A percentile compares a stretch with the other conserved stretches of the same genome.
Conservation (phyloP, 2,329 filamentous ascomycete genomes). For the Rhinocladiella similis region DNA sequence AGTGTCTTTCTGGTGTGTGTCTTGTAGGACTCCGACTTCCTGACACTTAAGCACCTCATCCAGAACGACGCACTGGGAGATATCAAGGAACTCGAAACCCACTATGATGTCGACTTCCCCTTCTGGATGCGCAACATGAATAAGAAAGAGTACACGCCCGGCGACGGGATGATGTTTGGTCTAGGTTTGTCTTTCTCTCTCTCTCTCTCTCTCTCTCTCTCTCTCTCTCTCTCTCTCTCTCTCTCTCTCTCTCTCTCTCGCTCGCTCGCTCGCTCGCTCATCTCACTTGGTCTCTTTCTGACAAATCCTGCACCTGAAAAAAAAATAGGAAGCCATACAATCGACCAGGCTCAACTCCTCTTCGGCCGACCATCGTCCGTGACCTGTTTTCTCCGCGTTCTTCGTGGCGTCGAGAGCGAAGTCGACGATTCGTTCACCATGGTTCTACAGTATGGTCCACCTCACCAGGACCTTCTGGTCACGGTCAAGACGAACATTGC, state of each 20-base stretch:
- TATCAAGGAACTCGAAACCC: constrained; percentile 72
- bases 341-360: constrained; percentile 71
- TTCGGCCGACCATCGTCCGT: constrained; percentile 68
- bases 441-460: constrained; percentile 65
- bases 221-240: not conserved
- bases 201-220: not conserved
- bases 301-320: no score
- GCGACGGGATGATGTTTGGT: constrained; percentile 70
- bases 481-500: constrained; percentile 69
- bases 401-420: constrained; percentile 58
- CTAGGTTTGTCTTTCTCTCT: constrained; percentile 51
- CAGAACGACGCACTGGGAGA: constrained; percentile 62
- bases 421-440: constrained; percentile 57
- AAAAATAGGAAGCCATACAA: constrained; percentile 57
- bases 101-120: constrained; percentile 68
- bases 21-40: constrained; percentile 71
- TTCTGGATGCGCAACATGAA: constrained; percentile 19
- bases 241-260: not conserved
- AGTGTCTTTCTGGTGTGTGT: no score
- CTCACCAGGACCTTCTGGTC: constrained; percentile 53
- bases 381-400: constrained; percentile 65
- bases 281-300: no score
- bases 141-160: constrained; percentile 62
- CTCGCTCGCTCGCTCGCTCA: not conserved
- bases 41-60: constrained; percentile 65